phyloP scores from a whole-genome alignment of 2,329 filamentous ascomycete species.

The Alternaria sp. region DNA sequence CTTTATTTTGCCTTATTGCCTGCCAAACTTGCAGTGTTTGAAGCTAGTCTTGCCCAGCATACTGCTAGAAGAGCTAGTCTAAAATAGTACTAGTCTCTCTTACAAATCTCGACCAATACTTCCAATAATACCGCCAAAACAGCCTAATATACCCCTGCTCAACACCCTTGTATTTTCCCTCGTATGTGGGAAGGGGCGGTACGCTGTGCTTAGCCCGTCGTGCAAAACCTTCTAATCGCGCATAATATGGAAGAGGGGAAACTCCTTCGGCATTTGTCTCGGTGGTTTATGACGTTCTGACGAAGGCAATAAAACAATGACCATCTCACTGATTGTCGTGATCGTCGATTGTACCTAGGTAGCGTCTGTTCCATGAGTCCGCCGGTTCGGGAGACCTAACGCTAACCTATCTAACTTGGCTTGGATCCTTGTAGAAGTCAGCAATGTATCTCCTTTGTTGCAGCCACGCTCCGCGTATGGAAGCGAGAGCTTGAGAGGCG shows the following conservation, averaged over 20 bases:
- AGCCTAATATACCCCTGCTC: too few species aligned
- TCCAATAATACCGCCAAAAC: too few species aligned
- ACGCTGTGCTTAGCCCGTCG: neutral
- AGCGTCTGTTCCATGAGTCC: conserved; percentile 1
- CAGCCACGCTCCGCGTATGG: neutral
- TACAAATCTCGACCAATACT: too few species aligned
- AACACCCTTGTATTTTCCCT: too few species aligned
- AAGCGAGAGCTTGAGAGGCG: neutral
- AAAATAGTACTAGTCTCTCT: too few species aligned
- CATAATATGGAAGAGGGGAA: neutral
- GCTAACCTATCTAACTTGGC: neutral
- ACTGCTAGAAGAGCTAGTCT: too few species aligned
- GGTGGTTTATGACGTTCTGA: neutral
- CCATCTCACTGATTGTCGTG: neutral
- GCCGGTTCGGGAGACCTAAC: conserved; percentile 1
- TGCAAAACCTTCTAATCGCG: neutral
- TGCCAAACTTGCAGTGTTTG: too few species aligned
- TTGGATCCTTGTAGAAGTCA: neutral
- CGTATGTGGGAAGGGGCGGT: too few species aligned
- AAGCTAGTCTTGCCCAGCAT: too few species aligned
- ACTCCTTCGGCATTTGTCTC: neutral
- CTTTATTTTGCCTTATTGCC: too few species aligned
- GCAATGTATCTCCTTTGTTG: neutral
- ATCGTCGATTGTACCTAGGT: neutral
- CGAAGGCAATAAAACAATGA: neutral